These are phyloP conservation scores for Eimeria maxima DNA, from an alignment of 169 alveolate species.

Conservation along the genomic window DNA sequence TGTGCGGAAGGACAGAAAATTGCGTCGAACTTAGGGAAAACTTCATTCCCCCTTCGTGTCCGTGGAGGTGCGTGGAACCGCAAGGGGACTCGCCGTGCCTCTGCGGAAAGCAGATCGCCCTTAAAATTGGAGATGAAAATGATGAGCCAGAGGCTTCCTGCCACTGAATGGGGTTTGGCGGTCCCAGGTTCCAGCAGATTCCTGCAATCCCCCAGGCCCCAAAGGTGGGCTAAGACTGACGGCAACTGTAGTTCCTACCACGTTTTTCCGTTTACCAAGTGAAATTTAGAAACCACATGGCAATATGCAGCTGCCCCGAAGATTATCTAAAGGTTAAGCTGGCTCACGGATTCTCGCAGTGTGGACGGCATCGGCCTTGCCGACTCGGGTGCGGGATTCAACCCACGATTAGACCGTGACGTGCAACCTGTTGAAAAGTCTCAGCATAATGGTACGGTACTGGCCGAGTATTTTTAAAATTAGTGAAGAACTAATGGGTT, in stretches of 20 bases:
- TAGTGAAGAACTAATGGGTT: background rate
- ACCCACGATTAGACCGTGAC: background rate
- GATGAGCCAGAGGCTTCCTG: background rate
- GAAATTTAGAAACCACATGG: background rate
- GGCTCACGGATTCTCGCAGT: background rate
- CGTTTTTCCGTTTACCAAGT: background rate
- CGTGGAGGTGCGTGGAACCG: background rate
- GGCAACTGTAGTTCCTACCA: background rate
- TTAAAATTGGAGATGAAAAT: background rate
- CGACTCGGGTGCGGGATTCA: background rate
- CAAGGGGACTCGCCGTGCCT: background rate
- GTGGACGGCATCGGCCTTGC: background rate
- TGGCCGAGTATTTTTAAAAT: too few species aligned
- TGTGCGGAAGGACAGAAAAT: background rate
- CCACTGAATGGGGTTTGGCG: background rate
- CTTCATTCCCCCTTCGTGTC: background rate
- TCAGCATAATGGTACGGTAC: background rate
- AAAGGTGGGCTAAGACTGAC: background rate
- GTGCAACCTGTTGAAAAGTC: background rate
- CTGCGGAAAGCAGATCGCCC: background rate
- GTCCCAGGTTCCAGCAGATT: background rate
- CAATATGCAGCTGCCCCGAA: background rate
- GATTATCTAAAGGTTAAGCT: background rate
- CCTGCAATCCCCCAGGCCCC: background rate
- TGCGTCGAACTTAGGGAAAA: background rate